Base-by-base conservation (phyloP, 2,329 filamentous ascomycete species). In the Fusarium odoratissimum region DNA sequence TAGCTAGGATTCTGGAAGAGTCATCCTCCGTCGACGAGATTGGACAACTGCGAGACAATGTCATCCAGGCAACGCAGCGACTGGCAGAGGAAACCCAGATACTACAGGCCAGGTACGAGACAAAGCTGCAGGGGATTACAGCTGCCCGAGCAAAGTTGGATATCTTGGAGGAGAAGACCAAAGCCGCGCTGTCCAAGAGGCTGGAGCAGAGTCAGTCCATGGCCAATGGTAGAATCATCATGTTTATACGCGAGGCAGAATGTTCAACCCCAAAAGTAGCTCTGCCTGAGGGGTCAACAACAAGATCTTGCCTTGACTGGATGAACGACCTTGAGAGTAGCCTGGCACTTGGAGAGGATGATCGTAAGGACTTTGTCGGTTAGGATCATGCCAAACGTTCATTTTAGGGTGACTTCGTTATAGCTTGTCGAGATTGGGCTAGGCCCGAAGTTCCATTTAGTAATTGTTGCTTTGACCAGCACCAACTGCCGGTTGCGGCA, bases 401-500 rank as follows among this genome's bases (percentile, higher is more conserved):
- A 38, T 23, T n/a, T 11, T 14, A 5, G 4, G 14, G 16, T 11
- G 17, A n/a, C 13, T 17, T 33, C 21, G 23, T 13, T 23, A n/a
- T 11, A 23, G 41, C 6, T 23, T 30, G 2, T n/a, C n/a, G n/a
- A n/a, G n/a, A n/a, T n/a, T n/a, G n/a, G n/a, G n/a, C n/a, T n/a
- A n/a, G n/a, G n/a, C n/a, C n/a, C n/a, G n/a, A n/a, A n/a, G n/a
- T n/a, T n/a, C n/a, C n/a, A n/a, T n/a, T n/a, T n/a, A n/a, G n/a
- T n/a, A n/a, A n/a, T n/a, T n/a, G n/a, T n/a, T n/a, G n/a, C n/a
- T n/a, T n/a, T n/a, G n/a, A n/a, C n/a, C n/a, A n/a, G n/a, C n/a
- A n/a, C 0, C 0, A 31, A n/a, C 21, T 14, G 5, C 23, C 5
- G 42, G 9, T 8, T 9, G 10, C 6, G 17, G 1, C 21, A 0